A percentile compares a stretch with the other conserved stretches of the same genome.
Conservation (phyloP, 2,329 filamentous ascomycete genomes). For the Fusarium liriodendri region DNA sequence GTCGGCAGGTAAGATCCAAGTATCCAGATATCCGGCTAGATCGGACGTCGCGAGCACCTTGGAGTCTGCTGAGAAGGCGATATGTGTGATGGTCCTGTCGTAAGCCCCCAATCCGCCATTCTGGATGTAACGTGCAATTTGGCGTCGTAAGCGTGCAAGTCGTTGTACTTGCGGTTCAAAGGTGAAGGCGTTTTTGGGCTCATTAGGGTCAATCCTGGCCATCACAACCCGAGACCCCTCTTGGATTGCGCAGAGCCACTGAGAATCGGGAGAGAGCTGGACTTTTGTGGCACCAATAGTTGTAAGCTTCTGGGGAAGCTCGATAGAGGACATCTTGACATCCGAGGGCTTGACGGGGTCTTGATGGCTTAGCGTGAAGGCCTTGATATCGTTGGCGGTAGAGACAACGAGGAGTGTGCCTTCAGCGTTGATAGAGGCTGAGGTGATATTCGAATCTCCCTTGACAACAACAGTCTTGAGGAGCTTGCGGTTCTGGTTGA, state of each 20-base stretch:
- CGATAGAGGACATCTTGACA: conserved; percentile 77
- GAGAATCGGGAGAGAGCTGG: conserved; percentile 75
- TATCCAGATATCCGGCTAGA: conserved; percentile 86
- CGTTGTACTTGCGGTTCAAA: conserved; percentile 55
- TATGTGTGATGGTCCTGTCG: conserved; percentile 77
- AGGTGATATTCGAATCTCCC: conserved; percentile 86
- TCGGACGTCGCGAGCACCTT: conserved; percentile 83
- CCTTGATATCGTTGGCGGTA: conserved; percentile 79
- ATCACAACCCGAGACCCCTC: conserved; percentile 69
- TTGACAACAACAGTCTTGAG: conserved; percentile 75
- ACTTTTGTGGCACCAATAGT: conserved; percentile 75
- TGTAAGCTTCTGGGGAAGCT: conserved; percentile 68
- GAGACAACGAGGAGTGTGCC: conserved; percentile 82
- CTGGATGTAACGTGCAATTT: conserved; percentile 64
- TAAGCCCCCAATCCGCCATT: conserved; percentile 80
- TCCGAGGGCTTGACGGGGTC: conserved; percentile 63
- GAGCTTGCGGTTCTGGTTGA: conserved; percentile 70
- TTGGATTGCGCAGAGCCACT: conserved; percentile 75
- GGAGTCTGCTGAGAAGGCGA: conserved; percentile 84
- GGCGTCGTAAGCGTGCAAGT: conserved; percentile 64
- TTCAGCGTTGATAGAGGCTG: conserved; percentile 75
- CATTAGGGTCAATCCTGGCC: conserved; percentile 42
- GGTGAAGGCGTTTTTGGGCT: conserved; percentile 32
- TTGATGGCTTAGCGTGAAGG: conserved; percentile 75
- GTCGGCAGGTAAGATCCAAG: conserved; percentile 76